Base-by-base conservation (phyloP, 2,329 filamentous ascomycete genomes). In the Cladorrhinum sp. region DNA sequence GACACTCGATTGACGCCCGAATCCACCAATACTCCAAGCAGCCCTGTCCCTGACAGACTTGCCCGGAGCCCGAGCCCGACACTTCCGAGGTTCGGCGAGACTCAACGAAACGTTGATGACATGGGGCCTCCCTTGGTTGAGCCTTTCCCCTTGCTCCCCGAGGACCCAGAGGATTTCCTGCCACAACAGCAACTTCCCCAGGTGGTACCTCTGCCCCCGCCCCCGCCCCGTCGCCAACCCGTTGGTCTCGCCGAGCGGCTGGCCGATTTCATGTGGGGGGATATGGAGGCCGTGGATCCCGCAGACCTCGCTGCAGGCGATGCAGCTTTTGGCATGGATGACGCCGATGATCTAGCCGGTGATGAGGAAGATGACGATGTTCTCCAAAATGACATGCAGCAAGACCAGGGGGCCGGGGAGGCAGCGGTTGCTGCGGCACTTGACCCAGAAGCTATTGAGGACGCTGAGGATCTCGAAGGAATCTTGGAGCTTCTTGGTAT, bases 401-500 rank as follows among this genome's bases (percentile, higher is more conserved):
- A 77, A 45, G 83, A 85, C 58, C 81, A 77, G 13, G 86, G 88
- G 61, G 83, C 84, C 1, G 78, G 85, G 22, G 85, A 85, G 56
- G 88, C 83, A 50, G 87, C 84, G n/a, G 82, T 82, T 20, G 85
- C 84, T 53, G 86, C 85, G 16, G 89, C 83, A 8, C 78, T 93
- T 36, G 91, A 96, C 58, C 82, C 85, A 57, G 88, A 91, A 66
- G 89, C 87, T 9, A 83, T 92, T 48, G 90, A 93, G 49, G 90
- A 97, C 66, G 90, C 90, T 9, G 95, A 99, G 75, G 95, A 99
- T 70, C 86, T 99, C 16, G 95, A 99, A 72, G 95, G 95, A 0
- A 91, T 99, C 56, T 87, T 99, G 79, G 95, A 99, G 73, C 84
- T 99, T 16, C 89, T 99, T 61, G 95, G 95, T 38, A 96, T 99